Base-by-base conservation (phyloP, 108 stramenopile species). In the Fistulifera pelliculosa region DNA sequence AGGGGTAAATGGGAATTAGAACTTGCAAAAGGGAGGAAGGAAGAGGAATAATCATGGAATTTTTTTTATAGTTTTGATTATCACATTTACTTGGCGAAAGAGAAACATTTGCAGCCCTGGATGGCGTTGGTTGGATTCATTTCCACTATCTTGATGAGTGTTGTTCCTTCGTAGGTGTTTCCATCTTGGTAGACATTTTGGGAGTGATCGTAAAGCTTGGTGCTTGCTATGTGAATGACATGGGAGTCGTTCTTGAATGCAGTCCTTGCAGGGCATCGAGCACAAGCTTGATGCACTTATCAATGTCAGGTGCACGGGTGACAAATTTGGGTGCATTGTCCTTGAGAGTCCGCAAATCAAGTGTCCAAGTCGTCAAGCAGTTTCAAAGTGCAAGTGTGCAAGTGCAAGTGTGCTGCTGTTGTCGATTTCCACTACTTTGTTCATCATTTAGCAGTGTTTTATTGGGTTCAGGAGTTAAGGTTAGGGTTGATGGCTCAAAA, bases 261-360 rank as follows among this genome's bases (percentile, higher is more conserved):
- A 21, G 6, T 51, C 27, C 24, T 7, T 51, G 19, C 23, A 51
- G 6, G 19, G 50, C 50, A 51, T 51, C 50, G 4, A 51, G 12
- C 2, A 51, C n/a, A 3, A 51, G 27, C 19, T 51, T 51, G 7
- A 51, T 19, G n/a, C 23, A 27, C 5, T 51, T 51, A 19, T 51
- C 44, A 21, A 8, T 45, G 44, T 45, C 44, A 21, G 44, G 44
- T 8, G 44, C 21, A 17, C 11, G 3, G 3, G 44, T 45, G 19
- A 45, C 44, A 45, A 45, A 45, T 17, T 21, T 21, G 21, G 44
- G 44, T 8, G 44, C 44, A n/a, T n/a, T n/a, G n/a, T n/a, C n/a
- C n/a, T n/a, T n/a, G n/a, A n/a, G n/a, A n/a, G n/a, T n/a, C n/a
- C n/a, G n/a, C n/a, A n/a, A n/a, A n/a, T n/a, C n/a, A n/a, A n/a